Conservation (phyloP, 2,329 filamentous ascomycete genomes). For the Stagonosporopsis chrysanthemi region DNA sequence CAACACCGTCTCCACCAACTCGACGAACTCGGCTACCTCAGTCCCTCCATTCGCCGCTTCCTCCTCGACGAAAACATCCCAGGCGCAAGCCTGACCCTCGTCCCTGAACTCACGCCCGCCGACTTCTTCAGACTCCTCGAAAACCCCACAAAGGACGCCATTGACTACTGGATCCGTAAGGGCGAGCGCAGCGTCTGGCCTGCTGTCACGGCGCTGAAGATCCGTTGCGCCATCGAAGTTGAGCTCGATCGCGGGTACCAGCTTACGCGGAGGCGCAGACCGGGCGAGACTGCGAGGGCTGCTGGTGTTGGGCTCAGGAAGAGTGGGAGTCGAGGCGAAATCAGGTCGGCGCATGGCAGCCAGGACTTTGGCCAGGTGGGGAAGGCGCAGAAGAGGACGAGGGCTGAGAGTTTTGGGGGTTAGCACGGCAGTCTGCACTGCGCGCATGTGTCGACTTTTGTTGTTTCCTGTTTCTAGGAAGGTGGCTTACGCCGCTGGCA, state of each 20-base stretch:
- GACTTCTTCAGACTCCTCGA: slow-evolving; percentile 85
- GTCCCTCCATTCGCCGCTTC: slow-evolving; percentile 73
- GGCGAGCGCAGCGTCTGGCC: slow-evolving; percentile 94
- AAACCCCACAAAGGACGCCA: slow-evolving; percentile 75
- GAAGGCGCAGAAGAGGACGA: slow-evolving; percentile 24
- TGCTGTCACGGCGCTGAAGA: slow-evolving; percentile 79
- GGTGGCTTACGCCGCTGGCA: too few species aligned
- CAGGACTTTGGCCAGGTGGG: slow-evolving; percentile 17
- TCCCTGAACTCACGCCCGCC: slow-evolving; percentile 75
- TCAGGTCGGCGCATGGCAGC: slow-evolving; percentile 18
- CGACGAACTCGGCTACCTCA: slow-evolving; percentile 77
- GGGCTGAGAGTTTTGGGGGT: slow-evolving; percentile 42
- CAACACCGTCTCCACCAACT: slow-evolving; percentile 83
- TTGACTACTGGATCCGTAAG: slow-evolving; percentile 84
- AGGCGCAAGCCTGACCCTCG: slow-evolving; percentile 78
- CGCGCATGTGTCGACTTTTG: too few species aligned
- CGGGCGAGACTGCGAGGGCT: slow-evolving; percentile 42
- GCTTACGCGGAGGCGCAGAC: slow-evolving; percentile 67
- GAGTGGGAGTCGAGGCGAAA: slow-evolving; percentile 34
- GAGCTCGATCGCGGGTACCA: slow-evolving; percentile 89
- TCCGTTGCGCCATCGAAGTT: slow-evolving; percentile 84
- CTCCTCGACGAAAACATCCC: slow-evolving; percentile 84
- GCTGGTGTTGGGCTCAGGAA: slow-evolving; percentile 24
- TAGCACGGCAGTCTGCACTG: too few species aligned
- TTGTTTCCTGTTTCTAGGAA: too few species aligned